Base-by-base conservation (phyloP, 495 filamentous ascomycete genomes). In the Aspergillus taichungensis region DNA sequence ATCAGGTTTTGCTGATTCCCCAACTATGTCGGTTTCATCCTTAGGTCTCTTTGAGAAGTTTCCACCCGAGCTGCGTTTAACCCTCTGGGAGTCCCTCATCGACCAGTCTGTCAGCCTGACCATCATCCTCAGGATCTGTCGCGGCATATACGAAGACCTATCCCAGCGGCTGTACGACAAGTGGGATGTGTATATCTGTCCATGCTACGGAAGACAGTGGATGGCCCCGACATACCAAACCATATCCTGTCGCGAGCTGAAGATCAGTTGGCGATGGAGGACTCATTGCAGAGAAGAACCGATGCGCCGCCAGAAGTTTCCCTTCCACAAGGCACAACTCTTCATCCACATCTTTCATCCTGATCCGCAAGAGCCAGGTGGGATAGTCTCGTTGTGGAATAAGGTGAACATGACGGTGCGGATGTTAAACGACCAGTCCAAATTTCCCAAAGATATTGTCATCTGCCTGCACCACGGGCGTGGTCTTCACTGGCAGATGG, bases 291-390 rank as follows among this genome's bases (percentile, higher is more conserved):
- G 2, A 34, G 32, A 34, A 5, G 2, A 34, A 2, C 9, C 32
- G 2, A 34, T 34, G 2, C 32, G 5, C 32, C 32, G 32, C 12
- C 32, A 34, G 5, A 29, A 18, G 8, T 6, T 51, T 4, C 38
- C 40, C 1, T 40, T 12, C 34, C 18, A 54, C 42, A 50, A 44
- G 30, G 24, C 30, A 39, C 34, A 43, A 11, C 28, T 54, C 13
- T 6, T 6, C 0, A 27, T 54, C 12, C 13, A 50, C 30, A 43
- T 54, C 9, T 35, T 42, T 24, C 46, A 46, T 3, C 51, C 51
- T 10, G 29, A 49, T 33, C 42, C 37, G 8, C 5, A 36, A 0
- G 46, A 54, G 27, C 42, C 38, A 5, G 46, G 32, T 12, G 42
- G 49, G 34, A 24, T 54, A 0, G 24, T 44, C 13, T 36, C 32